phyloP scores from a whole-genome alignment of 2,329 filamentous ascomycete genomes.

The Fusarium dimerum region DNA sequence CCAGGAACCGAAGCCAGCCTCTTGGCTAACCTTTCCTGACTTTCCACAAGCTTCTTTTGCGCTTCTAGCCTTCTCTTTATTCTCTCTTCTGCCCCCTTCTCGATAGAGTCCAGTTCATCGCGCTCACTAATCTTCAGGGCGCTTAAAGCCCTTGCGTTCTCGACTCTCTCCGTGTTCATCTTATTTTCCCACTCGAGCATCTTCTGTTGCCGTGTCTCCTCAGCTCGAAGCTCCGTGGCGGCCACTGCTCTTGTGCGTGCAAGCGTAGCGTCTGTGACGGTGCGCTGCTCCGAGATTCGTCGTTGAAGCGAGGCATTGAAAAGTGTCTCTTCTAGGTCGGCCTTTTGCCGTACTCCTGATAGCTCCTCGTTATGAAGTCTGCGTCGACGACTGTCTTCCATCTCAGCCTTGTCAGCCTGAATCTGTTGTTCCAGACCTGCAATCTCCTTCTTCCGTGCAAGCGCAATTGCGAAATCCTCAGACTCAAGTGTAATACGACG shows the following conservation, averaged over 20 bases:
- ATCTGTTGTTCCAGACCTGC: conserved; percentile 54
- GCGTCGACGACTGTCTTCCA: conserved; percentile 52
- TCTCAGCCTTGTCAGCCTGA: conserved; percentile 47
- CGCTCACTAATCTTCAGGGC: conserved; percentile 51
- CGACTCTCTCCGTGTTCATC: conserved; percentile 47
- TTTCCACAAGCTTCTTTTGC: conserved; percentile 55
- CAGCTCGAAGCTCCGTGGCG: conserved; percentile 48
- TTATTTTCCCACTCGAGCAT: conserved; percentile 51
- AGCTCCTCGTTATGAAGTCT: conserved; percentile 50
- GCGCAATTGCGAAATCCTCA: conserved; percentile 49
- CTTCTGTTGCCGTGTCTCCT: conserved; percentile 44
- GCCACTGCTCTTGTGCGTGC: conserved; percentile 46
- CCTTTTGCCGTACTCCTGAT: conserved; percentile 43
- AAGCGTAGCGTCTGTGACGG: conserved; percentile 47
- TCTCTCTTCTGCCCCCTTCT: conserved; percentile 47
- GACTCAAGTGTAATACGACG: conserved; percentile 47
- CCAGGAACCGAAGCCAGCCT: conserved; percentile 45
- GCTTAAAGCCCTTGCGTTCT: conserved; percentile 51
- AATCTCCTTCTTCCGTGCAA: conserved; percentile 53
- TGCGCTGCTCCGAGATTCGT: conserved; percentile 47
- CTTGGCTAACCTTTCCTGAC: conserved; percentile 41
- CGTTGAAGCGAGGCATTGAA: conserved; percentile 34
- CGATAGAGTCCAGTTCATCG: conserved; percentile 51
- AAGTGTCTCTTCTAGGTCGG: conserved; percentile 47
- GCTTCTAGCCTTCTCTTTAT: conserved; percentile 48